Evolutionary conservation across 208 protist species (phyloP), one percentile per base, ranked within the genome.

Genomic region (Leishmania mexicana): DNA sequence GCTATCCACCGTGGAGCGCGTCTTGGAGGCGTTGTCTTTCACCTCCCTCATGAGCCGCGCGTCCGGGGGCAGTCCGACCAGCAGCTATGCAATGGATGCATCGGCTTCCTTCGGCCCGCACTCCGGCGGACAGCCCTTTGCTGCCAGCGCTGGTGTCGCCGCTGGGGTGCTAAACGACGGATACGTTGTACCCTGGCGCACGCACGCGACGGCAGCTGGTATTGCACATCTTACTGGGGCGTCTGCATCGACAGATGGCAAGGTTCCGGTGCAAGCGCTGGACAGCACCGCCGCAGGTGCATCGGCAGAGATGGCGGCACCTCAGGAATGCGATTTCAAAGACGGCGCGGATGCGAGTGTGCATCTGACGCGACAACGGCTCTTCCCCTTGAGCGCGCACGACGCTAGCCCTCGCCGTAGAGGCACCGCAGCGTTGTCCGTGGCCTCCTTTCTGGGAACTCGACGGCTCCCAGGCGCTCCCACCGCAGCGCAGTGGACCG

Each of bases 21-120:
- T 85, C 45, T 58, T 85, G 54, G 72, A 78, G 60, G 82, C 82
- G n/a, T 74, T 85, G 62, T 81, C 77, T 67, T 85, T 85, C 62
- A 79, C 76, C 19, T 75, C 82, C 10, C 82, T 85, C 70, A 68
- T 62, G 28, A 62, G 72, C 21, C 77, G 45, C 72, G 79, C 31
- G 68, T n/a, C 28, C 75, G 19, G 13, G n/a, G 73, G 15, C 73
- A 64, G 35, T 45, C 51, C 17, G 17, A 45, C 7, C 3, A 35
- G 73, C 73, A 35, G 35, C 73, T 40, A 3, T n/a, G 51, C 47
- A 54, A n/a, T 15, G 5, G 15, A 24, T 15, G 6, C 73, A 28
- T 19, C n/a, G n/a, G 51, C 28, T 15, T 42, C 42, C 24, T 47
- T 38, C 6, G 68, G 8, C 17, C 51, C 80, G 10, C 47, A 47